Evolutionary conservation across 768 basidiomycete genomes (phyloP).

Genomic region (Tricholoma bakamatsutake): DNA sequence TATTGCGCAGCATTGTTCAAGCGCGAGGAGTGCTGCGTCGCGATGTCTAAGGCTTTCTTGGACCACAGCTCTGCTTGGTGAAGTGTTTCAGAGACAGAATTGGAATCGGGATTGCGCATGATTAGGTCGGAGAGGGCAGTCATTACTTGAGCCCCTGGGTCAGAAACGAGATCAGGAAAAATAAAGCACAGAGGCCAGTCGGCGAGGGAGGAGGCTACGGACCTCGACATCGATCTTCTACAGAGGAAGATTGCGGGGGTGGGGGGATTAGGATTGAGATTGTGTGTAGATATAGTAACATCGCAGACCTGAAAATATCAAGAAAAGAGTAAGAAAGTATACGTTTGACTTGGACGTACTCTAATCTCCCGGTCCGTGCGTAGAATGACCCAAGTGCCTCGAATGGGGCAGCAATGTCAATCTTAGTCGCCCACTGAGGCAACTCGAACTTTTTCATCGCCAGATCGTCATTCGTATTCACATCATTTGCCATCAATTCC

Average conservation of each 20-base stretch:
- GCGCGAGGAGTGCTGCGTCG: slow-evolving; percentile 14
- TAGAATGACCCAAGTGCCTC: slow-evolving; percentile 64
- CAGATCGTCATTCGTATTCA: slow-evolving; percentile 17
- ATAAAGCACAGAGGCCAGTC: neutral
- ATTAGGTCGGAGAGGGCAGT: slow-evolving; percentile 39
- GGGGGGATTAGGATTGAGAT: slow-evolving; percentile 54
- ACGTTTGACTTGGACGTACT: slow-evolving; percentile 33
- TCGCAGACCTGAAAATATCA: slow-evolving; percentile 43
- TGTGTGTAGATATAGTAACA: slow-evolving; percentile 62
- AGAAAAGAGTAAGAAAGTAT: neutral
- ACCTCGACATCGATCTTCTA: slow-evolving; percentile 61
- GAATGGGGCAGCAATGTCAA: slow-evolving; percentile 62
- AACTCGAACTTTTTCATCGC: slow-evolving; percentile 48
- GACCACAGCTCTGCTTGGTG: slow-evolving; percentile 59
- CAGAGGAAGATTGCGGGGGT: slow-evolving; percentile 25
- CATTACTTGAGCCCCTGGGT: slow-evolving; percentile 44
- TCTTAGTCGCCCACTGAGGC: slow-evolving; percentile 53
- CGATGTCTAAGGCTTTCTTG: slow-evolving; percentile 37
- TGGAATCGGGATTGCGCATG: slow-evolving; percentile 22
- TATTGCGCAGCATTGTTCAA: slow-evolving; percentile 12
- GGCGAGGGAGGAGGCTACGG: neutral
- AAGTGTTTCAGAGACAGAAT: slow-evolving; percentile 24
- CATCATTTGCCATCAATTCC: slow-evolving; percentile 2
- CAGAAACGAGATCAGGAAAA: neutral
- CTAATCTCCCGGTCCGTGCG: slow-evolving; percentile 45